Conservation (phyloP, 768 basidiomycete genomes). For the Hebeloma cylindrosporum region DNA sequence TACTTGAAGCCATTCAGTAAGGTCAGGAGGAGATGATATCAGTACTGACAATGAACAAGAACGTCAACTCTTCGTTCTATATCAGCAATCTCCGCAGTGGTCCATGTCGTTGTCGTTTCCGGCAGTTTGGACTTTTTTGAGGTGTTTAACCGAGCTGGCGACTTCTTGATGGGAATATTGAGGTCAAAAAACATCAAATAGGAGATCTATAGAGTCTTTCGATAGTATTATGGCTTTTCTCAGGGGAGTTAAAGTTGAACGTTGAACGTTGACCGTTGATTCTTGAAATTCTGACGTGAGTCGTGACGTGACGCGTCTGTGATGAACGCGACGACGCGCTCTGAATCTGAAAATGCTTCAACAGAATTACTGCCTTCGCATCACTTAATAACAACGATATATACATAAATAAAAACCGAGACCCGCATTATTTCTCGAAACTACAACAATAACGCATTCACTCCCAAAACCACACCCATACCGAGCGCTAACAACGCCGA, state of each 20-base stretch:
- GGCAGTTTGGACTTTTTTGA: conserved; percentile 64
- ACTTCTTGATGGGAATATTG: conserved; percentile 53
- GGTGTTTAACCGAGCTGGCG: conserved; percentile 27
- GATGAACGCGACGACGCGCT: no score
- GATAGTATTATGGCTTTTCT: no score
- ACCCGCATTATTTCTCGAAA: no score
- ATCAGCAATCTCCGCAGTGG: conserved; percentile 53
- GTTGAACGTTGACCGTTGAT: no score
- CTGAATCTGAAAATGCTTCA: no score
- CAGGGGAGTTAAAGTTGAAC: no score
- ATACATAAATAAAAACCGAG: no score
- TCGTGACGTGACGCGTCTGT: no score
- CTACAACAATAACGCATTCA: conserved; percentile 26
- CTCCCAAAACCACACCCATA: conserved; percentile 26
- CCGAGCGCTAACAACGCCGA: conserved; percentile 23
- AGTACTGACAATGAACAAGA: conserved; percentile 66
- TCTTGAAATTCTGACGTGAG: no score
- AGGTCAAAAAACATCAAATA: conserved; percentile 68
- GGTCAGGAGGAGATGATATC: conserved; percentile 1
- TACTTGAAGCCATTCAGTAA: conserved; percentile 47
- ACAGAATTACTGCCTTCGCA: no score
- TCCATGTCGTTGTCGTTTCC: conserved; percentile 37
- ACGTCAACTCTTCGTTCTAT: conserved; percentile 68
- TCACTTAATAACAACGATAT: no score
- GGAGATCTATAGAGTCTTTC: no score